phyloP scores from a whole-genome alignment of 352 stramenopile genomes.

The Globisporangium radiosum region DNA sequence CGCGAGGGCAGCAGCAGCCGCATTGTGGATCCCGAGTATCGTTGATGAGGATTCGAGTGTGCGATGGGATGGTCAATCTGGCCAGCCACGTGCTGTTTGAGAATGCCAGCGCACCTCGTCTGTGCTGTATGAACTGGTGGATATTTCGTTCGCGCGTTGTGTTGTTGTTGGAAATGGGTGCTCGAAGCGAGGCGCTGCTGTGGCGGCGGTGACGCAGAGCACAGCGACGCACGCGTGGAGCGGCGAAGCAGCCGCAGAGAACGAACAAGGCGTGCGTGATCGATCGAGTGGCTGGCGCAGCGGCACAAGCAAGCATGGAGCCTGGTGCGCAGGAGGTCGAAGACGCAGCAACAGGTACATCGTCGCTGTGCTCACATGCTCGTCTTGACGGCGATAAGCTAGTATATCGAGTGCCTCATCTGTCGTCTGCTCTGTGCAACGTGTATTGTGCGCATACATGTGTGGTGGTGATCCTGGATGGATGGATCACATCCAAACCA shows the following conservation, averaged over 20 bases:
- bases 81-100: not conserved
- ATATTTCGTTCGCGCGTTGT: not conserved
- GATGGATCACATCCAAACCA: too few species aligned
- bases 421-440: too few species aligned
- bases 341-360: not conserved
- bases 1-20: too few species aligned
- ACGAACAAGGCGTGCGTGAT: constrained; percentile 6
- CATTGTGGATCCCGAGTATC: too few species aligned
- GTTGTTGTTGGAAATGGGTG: not conserved
- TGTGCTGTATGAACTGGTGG: not conserved
- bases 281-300: not conserved
- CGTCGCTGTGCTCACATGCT: not conserved
- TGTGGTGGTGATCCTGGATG: too few species aligned
- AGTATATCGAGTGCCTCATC: too few species aligned
- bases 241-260: not conserved
- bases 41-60: too few species aligned
- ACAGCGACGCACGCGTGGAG: not conserved
- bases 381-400: not conserved
- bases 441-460: too few species aligned
- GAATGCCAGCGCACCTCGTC: not conserved
- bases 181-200: not conserved
- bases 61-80: too few species aligned
- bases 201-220: not conserved
- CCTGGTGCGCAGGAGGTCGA: not conserved
- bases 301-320: not conserved